Evolutionary conservation across 2,329 filamentous ascomycete species (phyloP), one percentile per base, ranked within the genome.

Genomic region (Pseudofabraea citricarpa): DNA sequence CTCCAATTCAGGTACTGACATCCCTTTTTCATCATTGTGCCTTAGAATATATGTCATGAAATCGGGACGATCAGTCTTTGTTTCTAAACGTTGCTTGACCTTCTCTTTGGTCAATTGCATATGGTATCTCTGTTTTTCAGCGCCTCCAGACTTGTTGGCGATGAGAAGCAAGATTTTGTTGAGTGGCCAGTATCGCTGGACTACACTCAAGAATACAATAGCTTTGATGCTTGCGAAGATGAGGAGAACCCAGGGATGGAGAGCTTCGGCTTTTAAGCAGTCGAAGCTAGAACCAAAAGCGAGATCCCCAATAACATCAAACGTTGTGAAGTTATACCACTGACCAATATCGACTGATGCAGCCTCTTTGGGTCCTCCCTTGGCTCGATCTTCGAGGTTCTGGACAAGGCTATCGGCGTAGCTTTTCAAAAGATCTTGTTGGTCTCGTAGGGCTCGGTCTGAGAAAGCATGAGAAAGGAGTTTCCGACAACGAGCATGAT

Each of bases 291-390:
- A 56, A 0, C 63, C 62, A 45, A 61, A 65, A 4, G 54, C 53
- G 3, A 67, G 50, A 36, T 66, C 61, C 3, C 58, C 58, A 36
- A 66, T 58, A 16, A 66, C 55, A 36, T 66, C 63, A 47, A 70
- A 68, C 0, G 66, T 65, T 0, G 56, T 57, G 47, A 65, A 59
- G 51, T 65, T 46, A 21, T 41, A 48, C 46, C 46, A 48, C 18
- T 36, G 27, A 10, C 37, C 40, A 8, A 48, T 37, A 32, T 48
- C 43, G 10, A 37, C 35, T 22, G 35, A 21, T n/a, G 19, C 9
- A 8, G 21, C 21, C 21, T 9, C 35, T 23, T 20, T 37, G 19
- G 19, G 4, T n/a, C 6, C 23, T 27, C 44, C 37, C 3, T 13
- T 21, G 20, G 35, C 35, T 13, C 35, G 35, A 4, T 35, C 40